Percentiles rank a stretch among this genome's conserved stretches.
Evolutionary conservation across 2,329 filamentous ascomycete species (phyloP).

Genomic region (Cercospora berteroae): DNA sequence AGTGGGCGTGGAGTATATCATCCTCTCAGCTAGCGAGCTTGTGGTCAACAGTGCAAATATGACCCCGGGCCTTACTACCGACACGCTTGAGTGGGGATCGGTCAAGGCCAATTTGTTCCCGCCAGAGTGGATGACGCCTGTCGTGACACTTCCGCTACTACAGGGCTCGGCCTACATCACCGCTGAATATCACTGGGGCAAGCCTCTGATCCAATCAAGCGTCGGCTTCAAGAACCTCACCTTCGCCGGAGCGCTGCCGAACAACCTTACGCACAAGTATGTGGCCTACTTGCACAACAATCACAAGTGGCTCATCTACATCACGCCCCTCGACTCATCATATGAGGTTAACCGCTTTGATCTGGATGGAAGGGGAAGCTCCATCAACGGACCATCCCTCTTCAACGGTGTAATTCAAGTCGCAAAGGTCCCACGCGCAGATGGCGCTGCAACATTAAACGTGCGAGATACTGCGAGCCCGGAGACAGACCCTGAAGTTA

Average conservation of each 20-base stretch:
- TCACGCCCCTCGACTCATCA: slow-evolving; percentile 54
- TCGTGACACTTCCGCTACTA: slow-evolving; percentile 75
- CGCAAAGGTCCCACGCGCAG: slow-evolving; percentile 64
- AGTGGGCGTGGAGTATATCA: slow-evolving; percentile 74
- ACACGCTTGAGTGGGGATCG: slow-evolving; percentile 56
- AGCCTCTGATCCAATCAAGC: slow-evolving; percentile 70
- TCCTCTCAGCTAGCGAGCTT: slow-evolving; percentile 76
- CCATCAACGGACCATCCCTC: slow-evolving; percentile 61
- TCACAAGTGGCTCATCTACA: slow-evolving; percentile 75
- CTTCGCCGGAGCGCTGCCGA: slow-evolving; percentile 51
- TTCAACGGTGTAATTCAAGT: slow-evolving; percentile 82
- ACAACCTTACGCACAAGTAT: slow-evolving; percentile 71
- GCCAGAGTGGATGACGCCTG: slow-evolving; percentile 50
- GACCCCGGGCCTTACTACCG: slow-evolving; percentile 48
- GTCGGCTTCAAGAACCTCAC: slow-evolving; percentile 70
- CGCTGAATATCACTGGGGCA: slow-evolving; percentile 64
- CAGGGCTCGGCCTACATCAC: slow-evolving; percentile 91
- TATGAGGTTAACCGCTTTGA: slow-evolving; percentile 61
- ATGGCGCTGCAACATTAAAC: slow-evolving; percentile 3
- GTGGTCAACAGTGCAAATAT: slow-evolving; percentile 31
- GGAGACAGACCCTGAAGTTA: slow-evolving; percentile 52
- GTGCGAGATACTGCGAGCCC: slow-evolving; percentile 53
- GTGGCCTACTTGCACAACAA: slow-evolving; percentile 69
- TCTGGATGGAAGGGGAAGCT: slow-evolving; percentile 53
- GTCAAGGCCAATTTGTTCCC: slow-evolving; percentile 65